A percentile compares a stretch with the other conserved stretches of the same genome.
Conservation (phyloP, 176 grass and related monocot genomes). For the Tillandsia fasciculata region DNA sequence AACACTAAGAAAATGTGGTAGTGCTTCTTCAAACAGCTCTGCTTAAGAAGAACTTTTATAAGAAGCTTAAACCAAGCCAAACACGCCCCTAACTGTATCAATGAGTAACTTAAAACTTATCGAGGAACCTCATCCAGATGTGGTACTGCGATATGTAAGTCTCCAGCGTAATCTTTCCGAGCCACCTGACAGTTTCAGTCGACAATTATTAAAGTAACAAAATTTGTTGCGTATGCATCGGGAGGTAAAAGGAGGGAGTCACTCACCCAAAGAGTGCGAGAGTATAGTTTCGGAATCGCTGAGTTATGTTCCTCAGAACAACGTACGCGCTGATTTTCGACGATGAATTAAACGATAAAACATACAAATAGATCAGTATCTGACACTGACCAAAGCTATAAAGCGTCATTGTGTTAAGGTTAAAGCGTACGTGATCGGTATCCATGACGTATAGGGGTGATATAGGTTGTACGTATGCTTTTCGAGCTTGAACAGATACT, state of each 20-base stretch:
- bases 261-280: constrained; percentile 19
- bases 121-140: constrained; percentile 18
- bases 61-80: neutral
- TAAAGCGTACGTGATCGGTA: constrained; percentile 17
- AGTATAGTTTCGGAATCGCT: constrained; percentile 14
- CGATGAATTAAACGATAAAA: neutral
- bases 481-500: constrained; percentile 26
- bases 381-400: neutral
- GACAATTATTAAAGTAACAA: no score
- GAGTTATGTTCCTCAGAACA: constrained; percentile 20
- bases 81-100: no score
- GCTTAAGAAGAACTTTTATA: no score
- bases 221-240: no score
- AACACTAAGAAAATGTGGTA: neutral
- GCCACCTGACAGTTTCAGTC: constrained; percentile 10
- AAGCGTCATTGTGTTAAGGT: neutral
- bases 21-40: no score
- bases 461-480: constrained; percentile 24
- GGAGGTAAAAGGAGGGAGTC: neutral
- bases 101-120: neutral
- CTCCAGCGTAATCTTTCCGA: constrained; percentile 29
- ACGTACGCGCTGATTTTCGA: constrained; percentile 9
- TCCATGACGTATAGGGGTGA: constrained; percentile 28
- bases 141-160: constrained; percentile 24
- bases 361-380: constrained; percentile 1